A percentile compares a stretch with the other conserved stretches of the same genome.
phyloP scores from a whole-genome alignment of 208 protist genomes.

The Crithidia acanthocephali region DNA sequence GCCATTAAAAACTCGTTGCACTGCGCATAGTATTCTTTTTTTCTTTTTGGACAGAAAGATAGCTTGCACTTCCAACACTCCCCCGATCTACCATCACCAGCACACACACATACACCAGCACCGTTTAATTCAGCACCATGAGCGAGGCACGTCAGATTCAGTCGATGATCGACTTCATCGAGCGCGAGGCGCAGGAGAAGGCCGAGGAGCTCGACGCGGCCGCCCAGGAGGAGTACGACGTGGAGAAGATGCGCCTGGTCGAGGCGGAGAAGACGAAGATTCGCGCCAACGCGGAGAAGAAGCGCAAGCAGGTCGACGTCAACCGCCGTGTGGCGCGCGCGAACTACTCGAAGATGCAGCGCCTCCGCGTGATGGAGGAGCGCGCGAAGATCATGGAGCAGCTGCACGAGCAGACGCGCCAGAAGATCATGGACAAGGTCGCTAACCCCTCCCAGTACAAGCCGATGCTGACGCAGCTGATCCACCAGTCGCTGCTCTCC shows the following conservation, averaged over 20 bases:
- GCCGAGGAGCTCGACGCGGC: slow-evolving; percentile 88
- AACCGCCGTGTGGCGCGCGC: slow-evolving; percentile 81
- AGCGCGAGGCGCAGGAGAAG: slow-evolving; percentile 93
- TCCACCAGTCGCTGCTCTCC: slow-evolving; percentile 79
- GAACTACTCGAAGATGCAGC: slow-evolving; percentile 87
- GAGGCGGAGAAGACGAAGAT: slow-evolving; percentile 90
- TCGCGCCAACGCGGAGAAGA: slow-evolving; percentile 70
- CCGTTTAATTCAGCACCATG: slow-evolving; percentile 48
- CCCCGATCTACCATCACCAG: not conserved
- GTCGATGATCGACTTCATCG: slow-evolving; percentile 95
- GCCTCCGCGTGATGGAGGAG: slow-evolving; percentile 86
- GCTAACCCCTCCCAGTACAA: slow-evolving; percentile 65
- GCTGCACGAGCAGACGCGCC: slow-evolving; percentile 70
- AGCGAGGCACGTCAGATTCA: slow-evolving; percentile 92
- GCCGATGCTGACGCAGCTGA: slow-evolving; percentile 62
- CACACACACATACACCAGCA: not conserved
- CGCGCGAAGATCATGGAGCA: slow-evolving; percentile 75
- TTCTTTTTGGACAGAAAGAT: not conserved
- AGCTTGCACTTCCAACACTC: not conserved
- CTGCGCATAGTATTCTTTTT: slow-evolving; percentile 1
- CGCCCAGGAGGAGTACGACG: slow-evolving; percentile 91
- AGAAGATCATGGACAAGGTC: slow-evolving; percentile 65
- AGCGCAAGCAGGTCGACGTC: slow-evolving; percentile 86
- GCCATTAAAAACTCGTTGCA: not conserved
- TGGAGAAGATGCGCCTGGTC: slow-evolving; percentile 90